A percentile compares a stretch with the other conserved stretches of the same genome.
phyloP scores from a whole-genome alignment of 371 early-diverging fungal species.

The Mortierella sp. region DNA sequence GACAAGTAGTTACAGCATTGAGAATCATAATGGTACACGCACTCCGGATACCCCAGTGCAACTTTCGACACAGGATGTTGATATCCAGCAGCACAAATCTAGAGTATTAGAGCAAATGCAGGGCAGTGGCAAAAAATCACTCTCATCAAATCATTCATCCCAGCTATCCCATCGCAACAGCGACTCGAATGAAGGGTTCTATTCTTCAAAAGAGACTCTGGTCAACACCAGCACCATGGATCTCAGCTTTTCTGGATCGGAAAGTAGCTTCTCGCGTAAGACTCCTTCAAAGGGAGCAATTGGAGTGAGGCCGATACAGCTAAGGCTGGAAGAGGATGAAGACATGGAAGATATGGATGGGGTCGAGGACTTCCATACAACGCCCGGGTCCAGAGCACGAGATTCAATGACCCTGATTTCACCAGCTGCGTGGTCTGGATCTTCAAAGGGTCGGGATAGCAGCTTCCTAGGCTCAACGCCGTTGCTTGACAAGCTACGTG shows the following conservation, averaged over 20 bases:
- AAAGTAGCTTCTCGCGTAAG: neutral
- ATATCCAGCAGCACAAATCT: too few species aligned
- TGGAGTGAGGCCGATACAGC: neutral
- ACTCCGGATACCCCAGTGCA: neutral
- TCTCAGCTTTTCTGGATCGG: neutral
- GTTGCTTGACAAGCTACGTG: neutral
- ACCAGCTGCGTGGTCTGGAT: conserved; percentile 7
- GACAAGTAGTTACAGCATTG: neutral
- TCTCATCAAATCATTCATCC: neutral
- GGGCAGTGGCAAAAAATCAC: neutral
- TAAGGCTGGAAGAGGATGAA: conserved; percentile 1
- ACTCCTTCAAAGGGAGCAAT: neutral
- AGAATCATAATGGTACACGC: neutral
- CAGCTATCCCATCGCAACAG: neutral
- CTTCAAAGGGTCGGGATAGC: conserved; percentile 4
- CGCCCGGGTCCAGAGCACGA: conserved; percentile 31
- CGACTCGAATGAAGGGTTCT: neutral
- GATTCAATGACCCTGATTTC: conserved; percentile 40
- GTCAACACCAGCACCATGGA: neutral
- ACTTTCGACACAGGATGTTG: neutral
- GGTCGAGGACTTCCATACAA: neutral
- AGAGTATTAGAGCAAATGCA: neutral
- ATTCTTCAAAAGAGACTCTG: neutral
- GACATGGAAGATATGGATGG: conserved; percentile 11
- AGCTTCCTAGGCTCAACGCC: neutral